Conservation (phyloP, 495 filamentous ascomycete species). For the Neurospora sp. region DNA sequence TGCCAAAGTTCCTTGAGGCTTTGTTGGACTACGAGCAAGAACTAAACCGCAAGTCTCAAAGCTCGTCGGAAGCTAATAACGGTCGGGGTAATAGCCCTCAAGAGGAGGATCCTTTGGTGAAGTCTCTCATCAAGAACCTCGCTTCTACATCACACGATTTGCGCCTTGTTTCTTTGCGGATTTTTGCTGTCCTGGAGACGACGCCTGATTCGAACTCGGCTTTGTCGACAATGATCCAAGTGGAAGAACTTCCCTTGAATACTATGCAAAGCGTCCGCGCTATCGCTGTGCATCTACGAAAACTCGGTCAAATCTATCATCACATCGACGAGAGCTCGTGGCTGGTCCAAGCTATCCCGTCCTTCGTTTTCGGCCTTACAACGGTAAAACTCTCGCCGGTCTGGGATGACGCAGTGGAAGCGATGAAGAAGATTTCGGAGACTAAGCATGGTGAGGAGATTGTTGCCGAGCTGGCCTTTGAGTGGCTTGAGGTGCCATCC, state of each 20-base stretch:
- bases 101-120: constrained; percentile 44
- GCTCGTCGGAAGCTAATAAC: constrained; percentile 15
- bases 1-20: constrained; percentile 58
- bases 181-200: constrained; percentile 44
- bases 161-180: constrained; percentile 56
- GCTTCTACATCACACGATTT: constrained; percentile 60
- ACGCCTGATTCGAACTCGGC: constrained; percentile 29
- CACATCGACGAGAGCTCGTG: constrained; percentile 45
- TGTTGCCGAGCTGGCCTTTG: constrained; percentile 63
- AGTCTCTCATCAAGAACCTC: constrained; percentile 59
- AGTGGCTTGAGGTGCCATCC: constrained; percentile 61
- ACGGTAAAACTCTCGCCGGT: constrained; percentile 71
- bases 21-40: constrained; percentile 48
- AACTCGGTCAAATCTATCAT: constrained; percentile 53
- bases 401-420: constrained; percentile 73
- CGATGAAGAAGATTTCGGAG: constrained; percentile 65
- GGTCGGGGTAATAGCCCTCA: constrained; percentile 27
- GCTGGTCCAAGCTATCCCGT: constrained; percentile 61
- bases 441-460: constrained; percentile 59
- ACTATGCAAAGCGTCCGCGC: constrained; percentile 58
- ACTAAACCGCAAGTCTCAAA: constrained; percentile 28
- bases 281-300: constrained; percentile 75
- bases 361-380: constrained; percentile 81
- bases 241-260: constrained; percentile 68
- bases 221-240: constrained; percentile 48